phyloP scores from a whole-genome alignment of 2,329 filamentous ascomycete genomes.

The Stemphylium vesicarium region DNA sequence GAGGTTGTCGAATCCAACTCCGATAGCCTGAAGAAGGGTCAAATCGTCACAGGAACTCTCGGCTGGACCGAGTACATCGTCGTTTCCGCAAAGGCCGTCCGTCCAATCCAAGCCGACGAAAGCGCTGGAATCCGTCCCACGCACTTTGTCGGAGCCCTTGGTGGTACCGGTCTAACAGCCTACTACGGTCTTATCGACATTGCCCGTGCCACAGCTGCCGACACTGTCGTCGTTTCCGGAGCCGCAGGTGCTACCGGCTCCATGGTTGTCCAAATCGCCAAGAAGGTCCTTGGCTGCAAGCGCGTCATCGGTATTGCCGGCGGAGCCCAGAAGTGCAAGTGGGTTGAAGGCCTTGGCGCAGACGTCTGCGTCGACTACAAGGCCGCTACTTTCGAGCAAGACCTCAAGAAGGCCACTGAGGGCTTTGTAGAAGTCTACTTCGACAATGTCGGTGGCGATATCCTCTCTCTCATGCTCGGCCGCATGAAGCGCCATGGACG shows the following conservation, averaged over 20 bases:
- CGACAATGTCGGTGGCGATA: constrained; percentile 59
- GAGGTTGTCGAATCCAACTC: constrained; percentile 67
- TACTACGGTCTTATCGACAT: constrained; percentile 76
- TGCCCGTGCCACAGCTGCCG: constrained; percentile 68
- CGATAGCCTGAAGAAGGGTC: constrained; percentile 60
- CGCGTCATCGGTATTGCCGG: constrained; percentile 61
- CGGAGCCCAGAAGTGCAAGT: constrained; percentile 59
- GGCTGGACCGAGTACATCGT: constrained; percentile 74
- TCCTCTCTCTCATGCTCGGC: constrained; percentile 55
- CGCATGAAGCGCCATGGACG: constrained; percentile 52
- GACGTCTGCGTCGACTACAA: constrained; percentile 65
- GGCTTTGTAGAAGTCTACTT: constrained; percentile 61
- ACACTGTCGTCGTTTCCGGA: constrained; percentile 77
- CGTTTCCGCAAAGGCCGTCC: constrained; percentile 44
- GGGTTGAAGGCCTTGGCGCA: constrained; percentile 59
- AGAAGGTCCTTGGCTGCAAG: constrained; percentile 55
- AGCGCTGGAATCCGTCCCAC: constrained; percentile 49
- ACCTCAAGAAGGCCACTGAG: constrained; percentile 56
- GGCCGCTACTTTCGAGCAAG: constrained; percentile 53
- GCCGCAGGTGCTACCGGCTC: constrained; percentile 79
- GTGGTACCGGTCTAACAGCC: constrained; percentile 67
- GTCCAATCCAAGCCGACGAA: constrained; percentile 39
- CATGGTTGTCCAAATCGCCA: constrained; percentile 67
- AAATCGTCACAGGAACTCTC: constrained; percentile 59
- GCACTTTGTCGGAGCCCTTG: constrained; percentile 57